Conservation (phyloP, 768 basidiomycete species). For the Boletus edulis region DNA sequence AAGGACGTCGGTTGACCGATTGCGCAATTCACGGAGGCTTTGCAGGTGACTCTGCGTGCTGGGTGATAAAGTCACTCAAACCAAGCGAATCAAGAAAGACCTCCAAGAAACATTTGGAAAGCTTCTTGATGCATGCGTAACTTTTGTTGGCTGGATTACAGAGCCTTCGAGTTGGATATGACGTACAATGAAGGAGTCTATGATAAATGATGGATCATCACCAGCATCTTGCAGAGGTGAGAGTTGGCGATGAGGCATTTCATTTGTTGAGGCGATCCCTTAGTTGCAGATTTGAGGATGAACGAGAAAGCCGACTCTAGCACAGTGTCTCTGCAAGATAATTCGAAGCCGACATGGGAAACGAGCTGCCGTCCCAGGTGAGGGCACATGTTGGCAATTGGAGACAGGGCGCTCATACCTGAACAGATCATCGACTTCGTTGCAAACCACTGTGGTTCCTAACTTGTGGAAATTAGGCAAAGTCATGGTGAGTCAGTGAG, state of each 20-base stretch:
- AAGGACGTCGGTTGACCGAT: constrained; percentile 14
- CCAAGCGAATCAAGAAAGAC: constrained; percentile 81
- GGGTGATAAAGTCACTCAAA: constrained; percentile 83
- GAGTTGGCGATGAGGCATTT: constrained; percentile 1
- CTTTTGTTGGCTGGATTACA: constrained; percentile 67
- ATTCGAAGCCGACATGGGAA: constrained; percentile 24
- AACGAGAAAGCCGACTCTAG: constrained; percentile 61
- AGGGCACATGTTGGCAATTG: constrained; percentile 18
- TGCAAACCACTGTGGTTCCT: constrained; percentile 64
- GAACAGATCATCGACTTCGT: constrained; percentile 72
- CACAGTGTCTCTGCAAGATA: constrained; percentile 38
- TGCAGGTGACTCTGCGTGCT: constrained; percentile 72
- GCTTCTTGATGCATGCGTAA: constrained; percentile 75
- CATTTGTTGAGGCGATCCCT: not conserved
- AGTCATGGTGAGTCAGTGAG: constrained; percentile 69
- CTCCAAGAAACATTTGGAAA: constrained; percentile 89
- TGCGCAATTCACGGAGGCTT: constrained; percentile 7
- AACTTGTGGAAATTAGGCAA: constrained; percentile 75
- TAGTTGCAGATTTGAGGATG: constrained; percentile 41
- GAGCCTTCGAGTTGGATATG: constrained; percentile 83
- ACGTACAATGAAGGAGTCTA: constrained; percentile 59
- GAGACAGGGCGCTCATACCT: constrained; percentile 3
- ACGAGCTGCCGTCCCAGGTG: constrained; percentile 29
- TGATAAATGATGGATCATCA: constrained; percentile 71
- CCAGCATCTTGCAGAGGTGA: constrained; percentile 57